Evolutionary conservation across 495 filamentous ascomycete species (phyloP).

Genomic region (Penicillium cataractarum): DNA sequence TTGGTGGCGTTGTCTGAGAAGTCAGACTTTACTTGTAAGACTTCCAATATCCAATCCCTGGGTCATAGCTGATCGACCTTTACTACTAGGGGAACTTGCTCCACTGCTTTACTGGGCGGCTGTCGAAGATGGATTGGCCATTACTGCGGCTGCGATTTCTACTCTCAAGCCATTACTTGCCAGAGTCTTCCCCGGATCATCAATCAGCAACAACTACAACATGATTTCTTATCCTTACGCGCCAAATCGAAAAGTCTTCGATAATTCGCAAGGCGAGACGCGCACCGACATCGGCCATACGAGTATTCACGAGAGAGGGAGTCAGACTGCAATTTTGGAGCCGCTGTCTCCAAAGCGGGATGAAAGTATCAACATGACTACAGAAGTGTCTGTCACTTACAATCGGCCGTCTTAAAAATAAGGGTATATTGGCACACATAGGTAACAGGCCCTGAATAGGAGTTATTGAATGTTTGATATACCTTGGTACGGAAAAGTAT

Average conservation of each 20-base stretch:
- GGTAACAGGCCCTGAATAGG: background rate
- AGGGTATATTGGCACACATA: too few relatives aligned
- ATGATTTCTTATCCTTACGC: slow-evolving; percentile 19
- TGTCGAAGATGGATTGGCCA: slow-evolving; percentile 28
- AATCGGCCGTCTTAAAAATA: background rate
- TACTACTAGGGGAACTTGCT: slow-evolving; percentile 22
- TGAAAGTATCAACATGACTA: slow-evolving; percentile 26
- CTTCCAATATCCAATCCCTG: background rate
- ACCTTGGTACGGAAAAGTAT: background rate
- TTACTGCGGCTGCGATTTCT: slow-evolving; percentile 26
- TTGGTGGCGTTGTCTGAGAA: slow-evolving; percentile 23
- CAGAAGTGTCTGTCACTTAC: slow-evolving; percentile 22
- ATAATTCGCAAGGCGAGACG: slow-evolving; percentile 22
- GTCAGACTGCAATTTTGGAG: slow-evolving; percentile 21
- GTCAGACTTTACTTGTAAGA: slow-evolving; percentile 26
- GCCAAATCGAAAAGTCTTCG: slow-evolving; percentile 15
- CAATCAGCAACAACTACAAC: slow-evolving; percentile 16
- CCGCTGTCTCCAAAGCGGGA: background rate
- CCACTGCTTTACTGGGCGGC: slow-evolving; percentile 26
- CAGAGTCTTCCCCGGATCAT: slow-evolving; percentile 19
- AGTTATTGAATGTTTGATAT: background rate
- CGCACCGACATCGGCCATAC: slow-evolving; percentile 21
- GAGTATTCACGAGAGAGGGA: slow-evolving; percentile 9
- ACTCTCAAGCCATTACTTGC: slow-evolving; percentile 22
- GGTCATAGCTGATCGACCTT: background rate